These are phyloP conservation scores for Inonotus hispidus DNA, from an alignment of 1,284 basidiomycete genomes.

Conservation along the genomic window DNA sequence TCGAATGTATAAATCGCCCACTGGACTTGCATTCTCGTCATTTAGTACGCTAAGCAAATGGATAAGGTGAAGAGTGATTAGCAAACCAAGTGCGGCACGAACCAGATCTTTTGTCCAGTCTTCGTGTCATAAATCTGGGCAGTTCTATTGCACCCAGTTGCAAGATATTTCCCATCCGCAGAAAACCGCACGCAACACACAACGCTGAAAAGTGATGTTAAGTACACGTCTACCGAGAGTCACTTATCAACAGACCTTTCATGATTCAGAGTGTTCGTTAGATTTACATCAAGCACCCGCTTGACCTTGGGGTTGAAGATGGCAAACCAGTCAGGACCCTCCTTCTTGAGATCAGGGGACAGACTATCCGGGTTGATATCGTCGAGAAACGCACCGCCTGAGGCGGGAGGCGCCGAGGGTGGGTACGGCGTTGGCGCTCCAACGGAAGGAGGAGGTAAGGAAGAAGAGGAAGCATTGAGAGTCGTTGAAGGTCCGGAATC, in stretches of 20 bases:
- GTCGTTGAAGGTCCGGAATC: conserved; percentile 20
- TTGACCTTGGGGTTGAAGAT: conserved; percentile 88
- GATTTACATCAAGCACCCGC: conserved; percentile 76
- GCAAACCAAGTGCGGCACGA: neutral
- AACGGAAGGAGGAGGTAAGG: conserved; percentile 25
- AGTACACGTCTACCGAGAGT: conserved; percentile 8
- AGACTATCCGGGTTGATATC: conserved; percentile 43
- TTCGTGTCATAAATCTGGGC: conserved; percentile 76
- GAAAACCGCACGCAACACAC: conserved; percentile 83
- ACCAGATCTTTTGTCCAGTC: conserved; percentile 63
- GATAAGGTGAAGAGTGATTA: neutral
- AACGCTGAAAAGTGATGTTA: conserved; percentile 40
- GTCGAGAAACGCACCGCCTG: conserved; percentile 32
- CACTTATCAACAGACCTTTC: conserved; percentile 64
- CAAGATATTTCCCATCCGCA: conserved; percentile 72
- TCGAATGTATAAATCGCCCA: conserved; percentile 78
- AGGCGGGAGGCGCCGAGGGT: conserved; percentile 23
- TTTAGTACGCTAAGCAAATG: conserved; percentile 48
- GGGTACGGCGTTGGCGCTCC: conserved; percentile 35
- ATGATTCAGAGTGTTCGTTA: conserved; percentile 90
- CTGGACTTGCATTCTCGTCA: conserved; percentile 60
- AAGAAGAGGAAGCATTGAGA: conserved; percentile 22
- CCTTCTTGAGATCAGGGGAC: conserved; percentile 60
- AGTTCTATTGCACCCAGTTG: conserved; percentile 74
- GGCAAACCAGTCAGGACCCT: conserved; percentile 93